Evolutionary conservation across 768 basidiomycete genomes (phyloP).

Genomic region (Suillus hirtellus): DNA sequence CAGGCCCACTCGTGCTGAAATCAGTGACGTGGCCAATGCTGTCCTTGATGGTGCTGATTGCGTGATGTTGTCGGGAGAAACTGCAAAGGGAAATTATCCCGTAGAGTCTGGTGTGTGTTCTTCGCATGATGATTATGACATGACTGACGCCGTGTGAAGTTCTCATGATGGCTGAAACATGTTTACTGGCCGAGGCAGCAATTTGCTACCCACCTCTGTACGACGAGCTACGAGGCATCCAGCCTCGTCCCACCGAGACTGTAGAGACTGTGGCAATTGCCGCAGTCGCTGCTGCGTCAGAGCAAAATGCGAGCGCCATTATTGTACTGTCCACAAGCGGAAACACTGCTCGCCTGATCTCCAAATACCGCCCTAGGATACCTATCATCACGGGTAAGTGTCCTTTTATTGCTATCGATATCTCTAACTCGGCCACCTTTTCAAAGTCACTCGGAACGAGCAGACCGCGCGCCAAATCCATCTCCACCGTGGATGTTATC

Average conservation of each 20-base stretch:
- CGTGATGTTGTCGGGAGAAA: conserved; percentile 99
- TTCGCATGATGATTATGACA: neutral
- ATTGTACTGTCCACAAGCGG: conserved; percentile 96
- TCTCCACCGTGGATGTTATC: conserved; percentile 94
- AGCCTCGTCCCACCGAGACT: conserved; percentile 88
- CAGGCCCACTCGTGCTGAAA: conserved; percentile 96
- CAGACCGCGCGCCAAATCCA: conserved; percentile 97
- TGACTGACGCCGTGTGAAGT: conserved; percentile 46
- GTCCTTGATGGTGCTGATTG: conserved; percentile 99
- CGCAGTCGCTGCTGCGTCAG: conserved; percentile 91
- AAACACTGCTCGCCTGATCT: conserved; percentile 91
- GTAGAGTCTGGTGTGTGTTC: conserved; percentile 79
- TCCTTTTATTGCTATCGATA: conserved; percentile 6
- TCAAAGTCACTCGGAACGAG: conserved; percentile 88
- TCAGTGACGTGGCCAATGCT: conserved; percentile 99
- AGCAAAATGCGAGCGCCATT: conserved; percentile 94
- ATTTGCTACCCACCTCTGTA: conserved; percentile 95
- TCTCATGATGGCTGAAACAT: conserved; percentile 99
- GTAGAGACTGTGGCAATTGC: conserved; percentile 96
- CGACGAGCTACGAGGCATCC: conserved; percentile 79
- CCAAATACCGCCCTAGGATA: conserved; percentile 91
- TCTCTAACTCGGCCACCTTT: neutral
- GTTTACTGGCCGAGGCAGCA: conserved; percentile 92
- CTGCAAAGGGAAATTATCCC: conserved; percentile 96
- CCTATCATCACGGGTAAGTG: conserved; percentile 91